phyloP scores from a whole-genome alignment of 1,139 yeast genomes.

The Spathaspora sp. region DNA sequence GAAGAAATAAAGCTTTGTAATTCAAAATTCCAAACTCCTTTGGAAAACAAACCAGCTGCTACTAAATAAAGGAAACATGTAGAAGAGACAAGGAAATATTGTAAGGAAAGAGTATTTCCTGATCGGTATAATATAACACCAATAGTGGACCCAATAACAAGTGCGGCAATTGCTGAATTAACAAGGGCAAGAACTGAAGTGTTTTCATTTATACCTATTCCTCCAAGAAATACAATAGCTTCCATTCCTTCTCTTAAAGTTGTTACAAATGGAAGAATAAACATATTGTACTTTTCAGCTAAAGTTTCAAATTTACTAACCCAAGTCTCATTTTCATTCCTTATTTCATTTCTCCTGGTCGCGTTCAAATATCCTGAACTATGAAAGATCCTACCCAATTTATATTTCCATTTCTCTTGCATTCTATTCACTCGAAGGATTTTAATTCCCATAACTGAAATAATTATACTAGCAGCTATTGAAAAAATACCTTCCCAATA shows the following conservation, averaged over 20 bases:
- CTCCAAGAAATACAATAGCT: slow-evolving; percentile 48
- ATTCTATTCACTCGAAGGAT: slow-evolving; percentile 47
- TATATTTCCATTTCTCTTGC: slow-evolving; percentile 85
- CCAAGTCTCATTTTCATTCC: slow-evolving; percentile 8
- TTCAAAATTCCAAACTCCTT: slow-evolving; percentile 49
- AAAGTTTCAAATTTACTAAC: slow-evolving; percentile 15
- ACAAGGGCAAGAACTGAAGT: slow-evolving; percentile 34
- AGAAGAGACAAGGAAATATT: slow-evolving; percentile 40
- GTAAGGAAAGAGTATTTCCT: slow-evolving; percentile 42
- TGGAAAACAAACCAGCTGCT: slow-evolving; percentile 47
- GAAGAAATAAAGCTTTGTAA: slow-evolving; percentile 38
- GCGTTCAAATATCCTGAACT: slow-evolving; percentile 20
- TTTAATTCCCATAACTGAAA: slow-evolving; percentile 46
- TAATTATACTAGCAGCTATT: slow-evolving; percentile 42
- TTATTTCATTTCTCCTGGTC: slow-evolving; percentile 10
- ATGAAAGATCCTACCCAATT: slow-evolving; percentile 37
- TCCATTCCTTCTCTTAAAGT: slow-evolving; percentile 50
- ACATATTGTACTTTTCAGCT: slow-evolving; percentile 40
- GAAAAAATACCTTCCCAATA: slow-evolving; percentile 50
- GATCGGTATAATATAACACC: slow-evolving; percentile 41
- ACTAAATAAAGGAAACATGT: slow-evolving; percentile 44
- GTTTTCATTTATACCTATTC: slow-evolving; percentile 46
- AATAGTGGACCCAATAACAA: slow-evolving; percentile 32
- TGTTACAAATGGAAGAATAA: slow-evolving; percentile 44
- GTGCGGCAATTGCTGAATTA: slow-evolving; percentile 30